A percentile compares a stretch with the other conserved stretches of the same genome.
phyloP scores from a whole-genome alignment of 2,329 filamentous ascomycete species.

The Colletotrichum sp. region DNA sequence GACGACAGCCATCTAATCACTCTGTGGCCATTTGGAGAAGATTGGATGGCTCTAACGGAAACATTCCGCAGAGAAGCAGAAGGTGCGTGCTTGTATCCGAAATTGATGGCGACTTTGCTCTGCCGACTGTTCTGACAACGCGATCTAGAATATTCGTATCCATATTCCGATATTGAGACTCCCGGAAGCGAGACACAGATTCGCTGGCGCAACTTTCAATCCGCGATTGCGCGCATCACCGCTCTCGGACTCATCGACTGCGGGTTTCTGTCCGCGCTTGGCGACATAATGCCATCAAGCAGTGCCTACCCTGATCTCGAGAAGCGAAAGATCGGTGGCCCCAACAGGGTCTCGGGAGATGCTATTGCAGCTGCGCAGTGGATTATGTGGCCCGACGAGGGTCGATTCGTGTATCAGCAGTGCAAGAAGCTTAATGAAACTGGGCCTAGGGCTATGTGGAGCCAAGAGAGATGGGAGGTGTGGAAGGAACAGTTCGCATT shows the following conservation, averaged over 20 bases:
- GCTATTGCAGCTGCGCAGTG: background rate
- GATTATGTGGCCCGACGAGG: background rate
- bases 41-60: background rate
- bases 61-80: background rate
- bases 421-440: background rate
- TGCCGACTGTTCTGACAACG: background rate
- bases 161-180: background rate
- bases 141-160: background rate
- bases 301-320: background rate
- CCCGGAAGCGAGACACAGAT: background rate
- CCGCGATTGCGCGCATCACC: background rate
- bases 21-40: background rate
- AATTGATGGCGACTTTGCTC: no score
- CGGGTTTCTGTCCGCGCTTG: background rate
- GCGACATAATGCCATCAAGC: background rate
- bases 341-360: background rate
- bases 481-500: background rate
- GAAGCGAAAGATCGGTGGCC: background rate
- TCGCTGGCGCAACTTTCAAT: background rate
- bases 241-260: background rate
- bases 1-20: background rate
- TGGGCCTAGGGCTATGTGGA: background rate
- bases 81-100: background rate
- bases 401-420: background rate
- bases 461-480: background rate